phyloP scores from a whole-genome alignment of 1,139 yeast genomes.

The Yamadazyma dushanensis region DNA sequence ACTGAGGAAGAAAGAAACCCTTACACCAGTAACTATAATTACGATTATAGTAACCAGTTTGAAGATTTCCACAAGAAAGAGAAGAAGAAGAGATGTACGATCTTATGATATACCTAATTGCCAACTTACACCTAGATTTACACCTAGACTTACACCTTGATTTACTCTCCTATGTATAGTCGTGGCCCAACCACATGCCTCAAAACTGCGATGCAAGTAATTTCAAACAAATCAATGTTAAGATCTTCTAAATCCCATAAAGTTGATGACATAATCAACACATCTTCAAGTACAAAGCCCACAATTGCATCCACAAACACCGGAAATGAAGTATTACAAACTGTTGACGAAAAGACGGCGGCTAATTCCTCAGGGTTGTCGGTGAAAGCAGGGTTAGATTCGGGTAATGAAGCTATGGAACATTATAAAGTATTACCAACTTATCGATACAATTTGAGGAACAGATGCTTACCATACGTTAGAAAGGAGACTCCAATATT shows the following conservation, averaged over 20 bases:
- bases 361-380: slow-evolving; percentile 1
- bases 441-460: slow-evolving; percentile 58
- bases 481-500: slow-evolving; percentile 67
- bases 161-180: no score
- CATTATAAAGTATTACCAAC: slow-evolving; percentile 69
- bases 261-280: neutral
- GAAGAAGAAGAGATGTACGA: slow-evolving; percentile 33
- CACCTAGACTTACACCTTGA: no score
- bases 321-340: no score
- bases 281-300: neutral
- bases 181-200: neutral
- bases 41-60: slow-evolving; percentile 41
- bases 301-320: neutral
- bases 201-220: neutral
- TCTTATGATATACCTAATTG: slow-evolving; percentile 25
- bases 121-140: no score
- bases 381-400: slow-evolving; percentile 38
- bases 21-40: slow-evolving; percentile 22
- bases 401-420: slow-evolving; percentile 68
- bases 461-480: slow-evolving; percentile 56
- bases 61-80: slow-evolving; percentile 38
- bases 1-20: slow-evolving; percentile 39
- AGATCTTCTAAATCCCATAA: neutral
- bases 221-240: neutral
- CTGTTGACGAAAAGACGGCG: no score